phyloP scores from a whole-genome alignment of 148 eudicot genomes.

The Chenopodium formosanum region DNA sequence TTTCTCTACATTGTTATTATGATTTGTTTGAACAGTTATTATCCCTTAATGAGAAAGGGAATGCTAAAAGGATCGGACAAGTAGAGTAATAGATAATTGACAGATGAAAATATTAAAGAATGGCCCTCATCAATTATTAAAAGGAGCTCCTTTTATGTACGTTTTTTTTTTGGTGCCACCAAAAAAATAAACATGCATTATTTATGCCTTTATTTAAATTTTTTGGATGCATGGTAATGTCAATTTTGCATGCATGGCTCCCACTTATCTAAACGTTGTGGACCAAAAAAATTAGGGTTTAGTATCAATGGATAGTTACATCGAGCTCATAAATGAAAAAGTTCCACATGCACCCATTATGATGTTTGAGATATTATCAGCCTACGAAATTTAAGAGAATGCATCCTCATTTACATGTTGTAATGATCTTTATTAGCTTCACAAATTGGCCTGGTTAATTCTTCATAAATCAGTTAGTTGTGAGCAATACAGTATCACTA shows the following conservation, averaged over 20 bases:
- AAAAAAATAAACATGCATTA: neutral
- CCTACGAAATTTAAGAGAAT: too few relatives aligned
- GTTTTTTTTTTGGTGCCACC: neutral
- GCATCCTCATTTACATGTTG: too few relatives aligned
- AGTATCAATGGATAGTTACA: neutral
- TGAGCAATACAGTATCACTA: too few relatives aligned
- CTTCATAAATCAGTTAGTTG: too few relatives aligned
- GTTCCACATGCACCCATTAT: neutral
- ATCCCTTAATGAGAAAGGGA: neutral
- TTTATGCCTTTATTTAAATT: too few relatives aligned
- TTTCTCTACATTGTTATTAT: too few relatives aligned
- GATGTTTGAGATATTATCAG: neutral
- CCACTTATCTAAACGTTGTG: slow-evolving; percentile 2
- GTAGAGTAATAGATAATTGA: neutral
- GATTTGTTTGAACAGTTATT: too few relatives aligned
- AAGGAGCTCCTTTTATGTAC: neutral
- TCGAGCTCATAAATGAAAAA: neutral
- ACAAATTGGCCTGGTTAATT: too few relatives aligned
- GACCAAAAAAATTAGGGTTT: neutral
- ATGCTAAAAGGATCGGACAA: neutral
- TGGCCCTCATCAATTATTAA: neutral
- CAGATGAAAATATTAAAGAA: too few relatives aligned
- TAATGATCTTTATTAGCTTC: too few relatives aligned
- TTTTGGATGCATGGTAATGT: neutral
- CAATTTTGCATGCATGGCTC: neutral